Evolutionary conservation across 1,139 yeast genomes (phyloP), one percentile per base, ranked within the genome.

Genomic region (Yamadazyma conglobata): DNA sequence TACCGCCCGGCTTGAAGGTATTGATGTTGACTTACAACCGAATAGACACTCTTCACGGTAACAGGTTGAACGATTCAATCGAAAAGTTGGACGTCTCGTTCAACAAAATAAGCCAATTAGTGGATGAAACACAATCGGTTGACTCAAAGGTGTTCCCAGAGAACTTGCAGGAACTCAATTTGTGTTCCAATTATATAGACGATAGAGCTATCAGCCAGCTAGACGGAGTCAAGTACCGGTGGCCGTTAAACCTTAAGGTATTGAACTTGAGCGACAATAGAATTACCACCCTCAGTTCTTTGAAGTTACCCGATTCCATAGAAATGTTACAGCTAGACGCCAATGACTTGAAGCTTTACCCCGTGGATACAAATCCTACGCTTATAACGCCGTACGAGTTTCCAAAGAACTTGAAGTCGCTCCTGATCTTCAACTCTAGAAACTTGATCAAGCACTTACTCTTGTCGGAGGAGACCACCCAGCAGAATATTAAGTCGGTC

Each of bases 1-100:
- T 55, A 19, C 62, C 64, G 0, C 25, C 28, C 3, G 32, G 43
- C 17, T 43, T 63, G 26, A 52, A 48, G 10, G 55, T 58, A 2
- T 42, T 64, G 19, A 62, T 63, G 70, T 39, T 63, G 26, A 55
- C 67, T 0, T 50, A 58, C 41, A 63, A 62, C 34, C 44, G 47
- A 5, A 30, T 40, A 3, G 34, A 32, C 5, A n/a, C 10, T 4
- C 32, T 40, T 4, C 14, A 27, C 14, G 37, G 29, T 4, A 40
- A 50, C 7, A 31, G 34, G 8, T 47, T 62, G 11, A 66, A 64
- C 0, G 38, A 34, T 7, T 40, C 53, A 2, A 41, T 63, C 25
- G 55, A 52, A 28, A 54, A 56, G 2, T 37, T 62, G 16, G 68
- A 61, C 33, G 34, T 61, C 13, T 31, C 33, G 11, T 30, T 26